Evolutionary conservation across 306 rosid genomes (phyloP).

Genomic region (Rosa rugosa): DNA sequence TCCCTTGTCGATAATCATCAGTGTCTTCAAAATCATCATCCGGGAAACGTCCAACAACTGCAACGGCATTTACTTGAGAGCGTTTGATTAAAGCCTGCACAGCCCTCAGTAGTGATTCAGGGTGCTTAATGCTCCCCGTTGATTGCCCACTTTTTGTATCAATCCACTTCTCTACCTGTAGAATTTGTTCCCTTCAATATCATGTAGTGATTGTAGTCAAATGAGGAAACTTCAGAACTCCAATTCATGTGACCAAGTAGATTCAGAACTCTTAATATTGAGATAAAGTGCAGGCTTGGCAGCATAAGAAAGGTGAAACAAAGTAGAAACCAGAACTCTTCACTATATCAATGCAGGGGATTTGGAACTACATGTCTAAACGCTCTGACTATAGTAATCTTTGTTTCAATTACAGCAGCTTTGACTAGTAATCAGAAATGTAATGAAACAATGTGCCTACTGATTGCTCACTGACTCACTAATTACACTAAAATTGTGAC

Average conservation of each 20-base stretch:
- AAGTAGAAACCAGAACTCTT: neutral
- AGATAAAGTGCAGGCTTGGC: constrained; percentile 9
- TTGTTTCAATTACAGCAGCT: too few species aligned
- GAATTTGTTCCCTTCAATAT: constrained; percentile 29
- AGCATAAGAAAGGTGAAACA: neutral
- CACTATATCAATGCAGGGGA: too few species aligned
- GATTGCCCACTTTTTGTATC: constrained; percentile 81
- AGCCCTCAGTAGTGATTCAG: constrained; percentile 73
- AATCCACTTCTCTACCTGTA: constrained; percentile 85
- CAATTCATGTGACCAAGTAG: neutral
- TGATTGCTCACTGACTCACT: neutral
- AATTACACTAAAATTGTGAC: neutral
- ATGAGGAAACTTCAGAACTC: neutral
- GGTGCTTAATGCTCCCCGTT: constrained; percentile 77
- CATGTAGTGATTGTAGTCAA: constrained; percentile 19
- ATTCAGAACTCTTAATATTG: constrained; percentile 10
- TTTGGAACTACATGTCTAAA: too few species aligned
- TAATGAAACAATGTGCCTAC: neutral
- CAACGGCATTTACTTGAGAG: constrained; percentile 70
- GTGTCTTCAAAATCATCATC: constrained; percentile 71
- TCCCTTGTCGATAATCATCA: constrained; percentile 73
- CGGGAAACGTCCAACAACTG: constrained; percentile 89
- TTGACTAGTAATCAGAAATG: neutral
- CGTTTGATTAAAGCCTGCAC: constrained; percentile 49
- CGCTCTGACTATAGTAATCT: too few species aligned